A percentile compares a stretch with the other conserved stretches of the same genome.
These are phyloP conservation scores for Nicotiana tomentosiformis DNA, from an alignment of 257 asterid genomes.

Conservation along the genomic window DNA sequence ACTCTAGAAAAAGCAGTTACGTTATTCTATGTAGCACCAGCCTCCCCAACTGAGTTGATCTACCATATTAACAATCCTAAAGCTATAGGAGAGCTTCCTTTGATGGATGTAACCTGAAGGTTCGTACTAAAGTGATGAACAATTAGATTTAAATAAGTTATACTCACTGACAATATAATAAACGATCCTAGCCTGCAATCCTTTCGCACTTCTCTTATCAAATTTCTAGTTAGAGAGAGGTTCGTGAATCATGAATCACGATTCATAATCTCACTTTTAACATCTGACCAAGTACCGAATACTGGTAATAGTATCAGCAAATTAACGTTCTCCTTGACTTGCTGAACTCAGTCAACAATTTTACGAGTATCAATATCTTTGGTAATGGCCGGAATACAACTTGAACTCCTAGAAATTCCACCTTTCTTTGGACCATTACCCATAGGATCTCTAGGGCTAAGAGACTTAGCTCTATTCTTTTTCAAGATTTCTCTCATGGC, in stretches of 20 bases:
- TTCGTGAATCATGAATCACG: background rate
- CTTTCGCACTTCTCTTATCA: too few relatives aligned
- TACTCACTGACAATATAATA: background rate
- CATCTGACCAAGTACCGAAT: background rate
- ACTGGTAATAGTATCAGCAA: background rate
- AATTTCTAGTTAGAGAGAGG: too few relatives aligned
- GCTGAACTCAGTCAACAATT: background rate
- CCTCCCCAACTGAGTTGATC: background rate
- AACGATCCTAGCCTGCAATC: background rate
- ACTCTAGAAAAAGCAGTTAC: background rate
- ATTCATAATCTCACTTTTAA: background rate
- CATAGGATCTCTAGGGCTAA: constrained; percentile 51
- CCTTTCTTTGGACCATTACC: constrained; percentile 15
- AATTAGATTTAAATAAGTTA: background rate
- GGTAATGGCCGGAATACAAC: constrained; percentile 65
- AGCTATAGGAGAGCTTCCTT: background rate
- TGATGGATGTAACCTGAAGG: background rate
- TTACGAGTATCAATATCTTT: background rate
- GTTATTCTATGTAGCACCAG: background rate
- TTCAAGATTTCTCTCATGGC: constrained; percentile 73
- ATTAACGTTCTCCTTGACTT: background rate
- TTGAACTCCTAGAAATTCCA: constrained; percentile 64
- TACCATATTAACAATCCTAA: background rate
- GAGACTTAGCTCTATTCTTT: constrained; percentile 56
- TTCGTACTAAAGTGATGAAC: background rate